A percentile compares a stretch with the other conserved stretches of the same genome.
These are phyloP conservation scores for Bauhinia variegata DNA, from an alignment of 306 rosid species.

Conservation along the genomic window DNA sequence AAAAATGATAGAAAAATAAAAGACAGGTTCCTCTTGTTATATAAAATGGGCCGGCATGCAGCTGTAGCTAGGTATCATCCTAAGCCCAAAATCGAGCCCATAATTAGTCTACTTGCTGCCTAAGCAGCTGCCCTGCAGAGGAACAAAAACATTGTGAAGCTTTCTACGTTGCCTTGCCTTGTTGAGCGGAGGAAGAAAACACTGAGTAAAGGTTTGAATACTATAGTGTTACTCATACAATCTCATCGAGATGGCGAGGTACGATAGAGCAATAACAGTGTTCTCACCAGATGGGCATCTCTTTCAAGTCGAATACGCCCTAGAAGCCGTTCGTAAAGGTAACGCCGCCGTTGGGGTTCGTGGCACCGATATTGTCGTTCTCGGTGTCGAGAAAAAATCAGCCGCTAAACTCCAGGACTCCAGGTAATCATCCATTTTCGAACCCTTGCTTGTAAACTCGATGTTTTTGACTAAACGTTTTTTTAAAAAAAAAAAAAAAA, in stretches of 20 bases:
- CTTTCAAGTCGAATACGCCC: conserved; percentile 96
- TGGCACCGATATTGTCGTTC: conserved; percentile 92
- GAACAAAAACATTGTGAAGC: not conserved
- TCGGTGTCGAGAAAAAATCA: conserved; percentile 98
- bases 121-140: not conserved
- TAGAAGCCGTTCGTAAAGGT: conserved; percentile 97
- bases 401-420: conserved; percentile 93
- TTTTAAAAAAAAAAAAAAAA: no score
- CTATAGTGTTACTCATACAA: not conserved
- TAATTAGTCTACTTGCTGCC: no score
- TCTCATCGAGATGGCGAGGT: conserved; percentile 70
- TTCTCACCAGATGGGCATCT: conserved; percentile 98
- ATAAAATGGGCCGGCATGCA: no score
- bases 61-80: no score
- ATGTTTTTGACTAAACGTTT: not conserved
- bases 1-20: no score
- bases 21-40: no score
- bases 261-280: conserved; percentile 96
- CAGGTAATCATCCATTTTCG: conserved; percentile 48
- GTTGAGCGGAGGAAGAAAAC: not conserved
- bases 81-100: not conserved
- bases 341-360: conserved; percentile 99
- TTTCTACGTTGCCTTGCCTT: no score
- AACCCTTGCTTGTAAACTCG: not conserved
- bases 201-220: conserved; percentile 11